phyloP scores from a whole-genome alignment of 371 early-diverging fungal genomes.

The Parasitella parasitica region DNA sequence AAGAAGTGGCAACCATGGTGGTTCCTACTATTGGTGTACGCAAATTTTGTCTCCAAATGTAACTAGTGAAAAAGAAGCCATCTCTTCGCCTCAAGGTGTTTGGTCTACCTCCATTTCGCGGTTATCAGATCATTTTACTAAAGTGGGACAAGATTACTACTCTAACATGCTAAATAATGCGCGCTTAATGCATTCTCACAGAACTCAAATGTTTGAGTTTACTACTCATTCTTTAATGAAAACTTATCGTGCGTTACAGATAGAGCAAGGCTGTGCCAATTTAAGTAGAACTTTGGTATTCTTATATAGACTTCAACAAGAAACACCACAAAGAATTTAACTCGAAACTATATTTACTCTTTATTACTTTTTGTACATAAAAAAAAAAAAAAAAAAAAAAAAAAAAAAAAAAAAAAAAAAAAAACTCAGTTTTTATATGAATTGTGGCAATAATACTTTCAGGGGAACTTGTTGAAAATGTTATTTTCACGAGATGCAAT shows the following conservation, averaged over 20 bases:
- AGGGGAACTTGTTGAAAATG: neutral
- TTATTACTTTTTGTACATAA: neutral
- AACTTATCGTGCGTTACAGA: slow-evolving; percentile 31
- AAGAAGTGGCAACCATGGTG: neutral
- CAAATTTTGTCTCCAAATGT: neutral
- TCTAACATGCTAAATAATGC: slow-evolving; percentile 34
- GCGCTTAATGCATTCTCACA: slow-evolving; percentile 28
- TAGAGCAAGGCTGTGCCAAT: slow-evolving; percentile 38
- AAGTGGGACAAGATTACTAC: slow-evolving; percentile 34
- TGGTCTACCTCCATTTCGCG: slow-evolving; percentile 31
- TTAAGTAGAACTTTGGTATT: slow-evolving; percentile 15
- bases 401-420: no score
- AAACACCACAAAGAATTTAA: slow-evolving; percentile 9
- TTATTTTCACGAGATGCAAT: slow-evolving; percentile 2
- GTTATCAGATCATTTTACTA: slow-evolving; percentile 27
- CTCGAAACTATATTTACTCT: neutral
- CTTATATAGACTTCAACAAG: slow-evolving; percentile 30
- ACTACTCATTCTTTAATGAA: slow-evolving; percentile 28
- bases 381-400: no score
- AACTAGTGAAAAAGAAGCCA: neutral
- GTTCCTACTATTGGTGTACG: slow-evolving; percentile 17
- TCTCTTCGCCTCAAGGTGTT: neutral
- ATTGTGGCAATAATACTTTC: neutral
- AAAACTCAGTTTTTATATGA: no score
- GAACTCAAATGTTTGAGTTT: slow-evolving; percentile 33